Evolutionary conservation across 1,284 basidiomycete genomes (phyloP), one percentile per base, ranked within the genome.

Genomic region (Malassezia caprae): DNA sequence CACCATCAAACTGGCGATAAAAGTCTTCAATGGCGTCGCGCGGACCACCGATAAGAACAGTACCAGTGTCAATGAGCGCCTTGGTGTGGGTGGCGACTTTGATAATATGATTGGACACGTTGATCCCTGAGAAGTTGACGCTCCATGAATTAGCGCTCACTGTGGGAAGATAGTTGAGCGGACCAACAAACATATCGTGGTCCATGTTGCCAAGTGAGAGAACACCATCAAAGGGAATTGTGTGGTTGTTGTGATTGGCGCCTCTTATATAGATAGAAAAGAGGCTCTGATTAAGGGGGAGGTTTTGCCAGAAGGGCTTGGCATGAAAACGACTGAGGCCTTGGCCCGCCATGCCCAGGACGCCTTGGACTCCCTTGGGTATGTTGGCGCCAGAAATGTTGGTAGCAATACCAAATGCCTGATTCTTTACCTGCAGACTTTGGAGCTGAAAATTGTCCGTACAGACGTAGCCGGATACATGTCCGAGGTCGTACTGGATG

Each of bases 401-500:
- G 39, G 69, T 64, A 4, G 68, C 69, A 23, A 75, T 49, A 19
- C 72, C 76, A 32, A 77, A 72, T 4, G 63, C 68, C 55, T 75
- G 71, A 23, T 62, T 64, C 37, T 59, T 55, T 40, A 76, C 67
- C 13, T 67, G 68, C 57, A 72, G 71, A 12, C 75, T 73, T 4
- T 65, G 76, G 12, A 77, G 58, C 7, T 63, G 55, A 23, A 76
- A 64, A 31, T 62, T 68, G 57, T 96, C 91, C 10, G 77, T 65
- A 0, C 78, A 87, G 3, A 91, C 80, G 4, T 72, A 65, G 3
- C 91, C 91, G 0, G 77, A 69, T 0, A 85, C 90, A 43, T 79
- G 75, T 7, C 90, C 91, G 31, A 82, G 84, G 27, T 88, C 90
- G 65, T 96, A 96, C 1, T 80, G 79, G 55, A 94, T 86, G 10